phyloP scores from a whole-genome alignment of 345 rosid genomes.

The Populus deltoides region DNA sequence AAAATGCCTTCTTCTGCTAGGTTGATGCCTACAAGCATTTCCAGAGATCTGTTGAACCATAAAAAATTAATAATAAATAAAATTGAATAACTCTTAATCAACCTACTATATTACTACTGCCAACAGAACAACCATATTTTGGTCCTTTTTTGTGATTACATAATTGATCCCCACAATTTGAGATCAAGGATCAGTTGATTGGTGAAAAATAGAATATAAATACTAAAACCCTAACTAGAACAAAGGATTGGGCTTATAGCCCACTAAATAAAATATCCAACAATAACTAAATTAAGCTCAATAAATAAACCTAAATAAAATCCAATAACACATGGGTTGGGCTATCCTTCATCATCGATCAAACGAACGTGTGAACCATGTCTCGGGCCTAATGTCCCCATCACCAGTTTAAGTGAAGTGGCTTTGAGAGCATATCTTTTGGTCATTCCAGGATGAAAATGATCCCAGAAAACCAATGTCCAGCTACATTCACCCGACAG shows the following conservation, averaged over 20 bases:
- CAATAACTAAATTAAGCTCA: no score
- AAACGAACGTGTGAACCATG: no score
- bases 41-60: constrained; percentile 66
- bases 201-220: no score
- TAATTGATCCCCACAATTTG: not conserved
- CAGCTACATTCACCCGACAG: not conserved
- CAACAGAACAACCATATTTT: not conserved
- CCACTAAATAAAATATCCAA: no score
- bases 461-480: not conserved
- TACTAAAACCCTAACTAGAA: no score
- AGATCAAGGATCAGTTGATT: not conserved
- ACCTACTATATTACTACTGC: not conserved
- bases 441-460: not conserved
- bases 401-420: not conserved
- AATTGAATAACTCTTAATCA: not conserved
- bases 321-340: no score
- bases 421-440: not conserved
- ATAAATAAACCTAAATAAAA: no score
- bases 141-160: not conserved
- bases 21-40: constrained; percentile 67
- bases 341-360: no score
- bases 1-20: constrained; percentile 92
- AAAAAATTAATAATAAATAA: not conserved
- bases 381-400: no score
- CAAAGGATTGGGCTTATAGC: no score